phyloP scores from a whole-genome alignment of 805 yeast genomes.

The Candida krabiensis region DNA sequence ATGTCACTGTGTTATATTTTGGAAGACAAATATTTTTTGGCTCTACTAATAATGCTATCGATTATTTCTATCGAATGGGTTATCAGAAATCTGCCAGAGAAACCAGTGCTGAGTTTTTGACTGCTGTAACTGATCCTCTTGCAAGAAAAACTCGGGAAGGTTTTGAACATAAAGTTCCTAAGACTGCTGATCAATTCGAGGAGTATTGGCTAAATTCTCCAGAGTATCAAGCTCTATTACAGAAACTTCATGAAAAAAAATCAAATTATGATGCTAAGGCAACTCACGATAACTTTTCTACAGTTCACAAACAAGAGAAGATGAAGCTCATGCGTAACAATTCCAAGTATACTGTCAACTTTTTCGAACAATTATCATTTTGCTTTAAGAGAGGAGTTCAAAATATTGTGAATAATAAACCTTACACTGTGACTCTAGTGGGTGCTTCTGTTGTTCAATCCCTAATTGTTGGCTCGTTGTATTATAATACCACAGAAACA shows the following conservation, averaged over 20 bases:
- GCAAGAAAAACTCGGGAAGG: slow-evolving; percentile 53
- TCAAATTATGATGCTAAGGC: slow-evolving; percentile 31
- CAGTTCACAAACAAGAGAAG: slow-evolving; percentile 35
- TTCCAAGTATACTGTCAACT: slow-evolving; percentile 41
- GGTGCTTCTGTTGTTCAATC: slow-evolving; percentile 57
- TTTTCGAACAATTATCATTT: slow-evolving; percentile 48
- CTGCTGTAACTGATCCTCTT: slow-evolving; percentile 65
- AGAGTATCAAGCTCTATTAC: slow-evolving; percentile 42
- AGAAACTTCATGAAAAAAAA: slow-evolving; percentile 37
- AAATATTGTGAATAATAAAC: slow-evolving; percentile 55
- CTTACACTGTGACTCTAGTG: slow-evolving; percentile 49
- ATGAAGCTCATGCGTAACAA: slow-evolving; percentile 40
- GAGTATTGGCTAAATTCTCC: slow-evolving; percentile 58
- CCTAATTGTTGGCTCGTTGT: slow-evolving; percentile 60
- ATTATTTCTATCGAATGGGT: slow-evolving; percentile 60
- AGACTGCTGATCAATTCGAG: slow-evolving; percentile 58
- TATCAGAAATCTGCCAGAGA: slow-evolving; percentile 61
- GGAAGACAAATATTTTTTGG: slow-evolving; percentile 67
- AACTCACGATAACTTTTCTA: slow-evolving; percentile 30
- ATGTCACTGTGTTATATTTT: slow-evolving; percentile 56
- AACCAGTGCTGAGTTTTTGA: slow-evolving; percentile 67
- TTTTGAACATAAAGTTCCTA: slow-evolving; percentile 51
- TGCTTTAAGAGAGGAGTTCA: slow-evolving; percentile 54
- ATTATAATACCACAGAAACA: slow-evolving; percentile 47
- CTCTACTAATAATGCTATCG: slow-evolving; percentile 50